Base-by-base conservation (phyloP, 768 basidiomycete species). In the Tylopilus balloui region DNA sequence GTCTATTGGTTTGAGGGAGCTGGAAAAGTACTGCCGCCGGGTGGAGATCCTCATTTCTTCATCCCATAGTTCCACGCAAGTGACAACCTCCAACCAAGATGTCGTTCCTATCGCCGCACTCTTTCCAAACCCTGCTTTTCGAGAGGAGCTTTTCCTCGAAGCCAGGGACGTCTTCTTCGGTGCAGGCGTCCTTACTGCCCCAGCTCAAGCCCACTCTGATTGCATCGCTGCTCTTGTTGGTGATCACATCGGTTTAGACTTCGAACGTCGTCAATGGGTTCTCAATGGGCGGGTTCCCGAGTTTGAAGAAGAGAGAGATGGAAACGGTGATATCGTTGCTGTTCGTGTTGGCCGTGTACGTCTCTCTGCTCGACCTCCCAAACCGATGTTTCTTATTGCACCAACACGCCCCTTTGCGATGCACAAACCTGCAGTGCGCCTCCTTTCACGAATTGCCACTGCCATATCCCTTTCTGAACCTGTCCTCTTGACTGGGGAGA, bases 151-250 rank as follows among this genome's bases (percentile, higher is more conserved):
- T 25, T 93, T 85, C 59, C 73, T 91, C 35, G 89, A 93, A 61
- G 89, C 90, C 0, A 77, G 86, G 17, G 96, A 98, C 63, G 80
- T 95, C 20, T 97, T 99, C 71, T 91, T 96, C 55, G 90, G 91
- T 31, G 77, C 82, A 21, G 79, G 81, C 14, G 67, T 72, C 5
- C 72, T 77, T 42, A 84, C 81, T 2, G 54, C 75, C 1, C 65
- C 78, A 9, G 76, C 80, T 39, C 78, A 71, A 42, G 67, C 71
- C 5, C 78, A 83, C 54, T 53, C 71, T 14, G 72, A 76, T 7
- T 67, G 69, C 3, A 71, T 92, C 44, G 76, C 82, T 3, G 43
- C 64, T 3, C 63, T 80, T 20, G 69, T 90, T 35, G 86, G 80
- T 7, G 71, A 77, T 25, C 76, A 81, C 25, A 73, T 94, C 6